Conservation (phyloP, 179 eudicot species). For the Spergularia azorica region DNA sequence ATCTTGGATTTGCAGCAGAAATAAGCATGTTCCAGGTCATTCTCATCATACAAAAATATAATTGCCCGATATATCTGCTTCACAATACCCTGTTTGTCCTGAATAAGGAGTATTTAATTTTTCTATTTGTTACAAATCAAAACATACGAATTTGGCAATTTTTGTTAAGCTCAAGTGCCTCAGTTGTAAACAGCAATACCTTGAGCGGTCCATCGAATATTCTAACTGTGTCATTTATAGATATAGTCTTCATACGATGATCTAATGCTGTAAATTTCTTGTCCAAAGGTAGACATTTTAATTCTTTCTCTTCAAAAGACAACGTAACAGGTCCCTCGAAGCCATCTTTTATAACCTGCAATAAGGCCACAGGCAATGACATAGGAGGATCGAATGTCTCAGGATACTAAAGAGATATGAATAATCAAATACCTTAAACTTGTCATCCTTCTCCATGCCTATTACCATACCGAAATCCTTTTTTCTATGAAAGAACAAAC, state of each 20-base stretch:
- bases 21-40: slow-evolving; percentile 77
- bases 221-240: slow-evolving; percentile 64
- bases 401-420: no score
- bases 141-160: background rate
- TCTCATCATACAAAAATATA: slow-evolving; percentile 69
- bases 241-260: slow-evolving; percentile 63
- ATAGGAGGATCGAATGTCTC: background rate
- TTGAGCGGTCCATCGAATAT: slow-evolving; percentile 75
- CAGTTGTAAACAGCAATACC: slow-evolving; percentile 47
- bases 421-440: slow-evolving; percentile 56
- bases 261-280: slow-evolving; percentile 78
- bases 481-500: slow-evolving; percentile 45
- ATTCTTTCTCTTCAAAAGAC: slow-evolving; percentile 44
- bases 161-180: slow-evolving; percentile 3
- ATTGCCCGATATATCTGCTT: slow-evolving; percentile 80
- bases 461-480: slow-evolving; percentile 81
- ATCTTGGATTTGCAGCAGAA: slow-evolving; percentile 64
- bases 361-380: slow-evolving; percentile 12
- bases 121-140: background rate
- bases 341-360: slow-evolving; percentile 70
- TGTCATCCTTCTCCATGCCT: slow-evolving; percentile 80
- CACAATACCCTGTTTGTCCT: slow-evolving; percentile 81
- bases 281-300: slow-evolving; percentile 64
- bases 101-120: slow-evolving; percentile 25
- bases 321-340: slow-evolving; percentile 58